These are phyloP conservation scores for Rhizopogon salebrosus DNA, from an alignment of 768 basidiomycete species.

Conservation along the genomic window DNA sequence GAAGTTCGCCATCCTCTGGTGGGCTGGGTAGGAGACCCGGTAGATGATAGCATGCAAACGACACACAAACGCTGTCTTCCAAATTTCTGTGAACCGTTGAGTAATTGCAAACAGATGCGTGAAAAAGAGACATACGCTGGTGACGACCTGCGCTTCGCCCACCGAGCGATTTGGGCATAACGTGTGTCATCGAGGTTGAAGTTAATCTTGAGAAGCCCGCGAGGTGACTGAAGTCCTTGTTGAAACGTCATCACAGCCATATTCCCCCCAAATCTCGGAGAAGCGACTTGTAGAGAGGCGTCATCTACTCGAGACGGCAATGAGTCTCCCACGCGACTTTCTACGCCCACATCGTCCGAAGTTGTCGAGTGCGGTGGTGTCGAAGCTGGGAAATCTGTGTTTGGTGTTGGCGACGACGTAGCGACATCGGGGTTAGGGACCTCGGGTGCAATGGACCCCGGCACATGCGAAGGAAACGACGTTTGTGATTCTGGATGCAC, in stretches of 20 bases:
- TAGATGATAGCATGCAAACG: constrained; percentile 40
- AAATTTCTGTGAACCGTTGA: constrained; percentile 24
- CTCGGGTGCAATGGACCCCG: neutral
- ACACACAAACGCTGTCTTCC: constrained; percentile 35
- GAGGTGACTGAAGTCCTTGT: constrained; percentile 13
- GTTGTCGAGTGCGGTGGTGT: neutral
- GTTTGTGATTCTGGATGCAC: neutral
- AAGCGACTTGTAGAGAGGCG: neutral
- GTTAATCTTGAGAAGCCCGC: constrained; percentile 11
- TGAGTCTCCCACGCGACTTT: neutral
- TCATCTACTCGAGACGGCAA: neutral
- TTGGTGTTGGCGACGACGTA: neutral
- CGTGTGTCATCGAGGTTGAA: constrained; percentile 26
- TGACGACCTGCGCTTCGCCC: constrained; percentile 29
- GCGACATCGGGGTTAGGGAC: neutral
- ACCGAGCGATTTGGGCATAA: constrained; percentile 25
- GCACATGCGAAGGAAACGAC: too few relatives aligned
- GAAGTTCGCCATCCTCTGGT: constrained; percentile 10
- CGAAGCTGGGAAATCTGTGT: neutral
- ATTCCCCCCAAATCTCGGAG: constrained; percentile 9
- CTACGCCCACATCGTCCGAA: neutral
- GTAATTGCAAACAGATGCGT: neutral
- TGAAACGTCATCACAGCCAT: constrained; percentile 16
- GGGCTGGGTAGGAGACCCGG: constrained; percentile 14
- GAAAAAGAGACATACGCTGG: constrained; percentile 25